Evolutionary conservation across 331 rosid genomes (phyloP).

Genomic region (Saraca asoca): DNA sequence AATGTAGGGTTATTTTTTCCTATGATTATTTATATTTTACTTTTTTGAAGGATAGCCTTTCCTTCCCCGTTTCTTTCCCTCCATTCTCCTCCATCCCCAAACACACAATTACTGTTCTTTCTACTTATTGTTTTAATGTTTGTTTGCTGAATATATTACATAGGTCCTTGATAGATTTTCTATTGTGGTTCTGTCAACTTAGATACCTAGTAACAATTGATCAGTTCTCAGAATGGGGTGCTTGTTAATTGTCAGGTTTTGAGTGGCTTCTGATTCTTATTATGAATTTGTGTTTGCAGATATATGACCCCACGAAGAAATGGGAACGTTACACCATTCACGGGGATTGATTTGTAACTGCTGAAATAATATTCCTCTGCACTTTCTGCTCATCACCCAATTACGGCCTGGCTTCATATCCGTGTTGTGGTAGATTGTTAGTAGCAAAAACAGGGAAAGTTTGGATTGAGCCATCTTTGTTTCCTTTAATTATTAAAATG

Average conservation of each 20-base stretch:
- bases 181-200: conserved; percentile 10
- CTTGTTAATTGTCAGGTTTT: not conserved
- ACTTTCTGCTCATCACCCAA: not conserved
- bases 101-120: too few relatives aligned
- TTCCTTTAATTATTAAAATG: conserved; percentile 1
- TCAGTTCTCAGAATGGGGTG: not conserved
- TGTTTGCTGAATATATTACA: not conserved
- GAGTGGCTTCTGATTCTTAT: conserved; percentile 11
- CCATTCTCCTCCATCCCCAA: too few relatives aligned
- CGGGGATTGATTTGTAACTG: conserved; percentile 64
- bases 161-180: not conserved
- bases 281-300: conserved; percentile 46
- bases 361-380: conserved; percentile 16
- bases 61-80: too few relatives aligned
- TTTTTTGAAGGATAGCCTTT: too few relatives aligned
- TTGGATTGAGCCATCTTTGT: conserved; percentile 17
- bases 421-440: not conserved
- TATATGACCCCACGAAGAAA: conserved; percentile 84
- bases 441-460: not conserved
- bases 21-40: too few relatives aligned
- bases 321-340: conserved; percentile 97
- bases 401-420: not conserved
- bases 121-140: too few relatives aligned
- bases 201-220: not conserved
- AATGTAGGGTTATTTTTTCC: too few relatives aligned